Evolutionary conservation across 495 filamentous ascomycete genomes (phyloP).

Genomic region (Darksidea phi): DNA sequence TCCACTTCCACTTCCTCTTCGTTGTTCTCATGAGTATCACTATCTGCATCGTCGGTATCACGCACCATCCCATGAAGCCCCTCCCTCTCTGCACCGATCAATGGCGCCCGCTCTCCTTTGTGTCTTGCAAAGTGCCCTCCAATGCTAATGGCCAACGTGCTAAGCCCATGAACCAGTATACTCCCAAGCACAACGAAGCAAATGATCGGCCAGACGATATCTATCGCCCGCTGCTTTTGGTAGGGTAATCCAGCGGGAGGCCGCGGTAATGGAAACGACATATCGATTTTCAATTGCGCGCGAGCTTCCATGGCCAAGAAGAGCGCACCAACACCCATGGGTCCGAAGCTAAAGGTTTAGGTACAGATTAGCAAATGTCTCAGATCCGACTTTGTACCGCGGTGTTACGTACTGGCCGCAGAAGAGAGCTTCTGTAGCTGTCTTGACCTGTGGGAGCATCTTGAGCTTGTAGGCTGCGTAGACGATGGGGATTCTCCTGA

Average conservation of each 20-base stretch:
- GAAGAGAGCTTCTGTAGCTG: constrained; percentile 52
- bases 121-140: constrained; percentile 44
- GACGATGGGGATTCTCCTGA: constrained; percentile 51
- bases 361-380: no score
- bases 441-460: constrained; percentile 48
- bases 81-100: constrained; percentile 47
- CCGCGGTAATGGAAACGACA: constrained; percentile 39
- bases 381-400: no score
- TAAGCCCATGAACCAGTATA: constrained; percentile 51
- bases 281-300: constrained; percentile 48
- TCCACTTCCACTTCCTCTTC: constrained; percentile 15
- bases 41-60: constrained; percentile 43
- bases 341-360: no score
- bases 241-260: constrained; percentile 40
- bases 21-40: neutral
- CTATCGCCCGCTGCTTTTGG: constrained; percentile 39
- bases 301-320: constrained; percentile 55
- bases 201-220: constrained; percentile 52
- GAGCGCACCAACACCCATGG: constrained; percentile 54
- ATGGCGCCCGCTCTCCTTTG: constrained; percentile 45
- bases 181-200: constrained; percentile 52
- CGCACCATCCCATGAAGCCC: constrained; percentile 48
- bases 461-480: constrained; percentile 41
- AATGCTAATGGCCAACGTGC: constrained; percentile 47
- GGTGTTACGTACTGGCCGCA: no score